These are phyloP conservation scores for Apiospora pterosperma DNA, from an alignment of 2,329 filamentous ascomycete species.

Conservation along the genomic window DNA sequence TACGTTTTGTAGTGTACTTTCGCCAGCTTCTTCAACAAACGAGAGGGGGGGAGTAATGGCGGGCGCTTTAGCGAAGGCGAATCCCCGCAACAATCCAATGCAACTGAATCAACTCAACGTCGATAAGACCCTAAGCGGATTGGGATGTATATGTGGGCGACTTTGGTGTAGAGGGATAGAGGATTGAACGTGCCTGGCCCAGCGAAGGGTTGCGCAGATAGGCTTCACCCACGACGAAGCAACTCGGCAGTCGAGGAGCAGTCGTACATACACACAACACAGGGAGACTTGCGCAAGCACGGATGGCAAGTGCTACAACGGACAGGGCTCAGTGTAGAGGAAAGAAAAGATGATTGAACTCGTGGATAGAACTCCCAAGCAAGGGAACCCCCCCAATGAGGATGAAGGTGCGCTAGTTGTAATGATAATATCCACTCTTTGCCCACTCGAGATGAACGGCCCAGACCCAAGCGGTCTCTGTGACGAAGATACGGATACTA, in stretches of 20 bases:
- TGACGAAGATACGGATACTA: not conserved
- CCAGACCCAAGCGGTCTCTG: not conserved
- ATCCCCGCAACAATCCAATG: not conserved
- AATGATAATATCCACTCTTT: not conserved
- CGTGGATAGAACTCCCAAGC: not conserved
- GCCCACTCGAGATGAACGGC: not conserved
- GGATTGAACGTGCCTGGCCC: not conserved
- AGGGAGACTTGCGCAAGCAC: not conserved
- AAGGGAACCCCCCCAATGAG: not conserved
- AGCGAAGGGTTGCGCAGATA: not conserved
- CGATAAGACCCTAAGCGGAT: not conserved
- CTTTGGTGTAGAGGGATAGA: not conserved
- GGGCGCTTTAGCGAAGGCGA: not conserved
- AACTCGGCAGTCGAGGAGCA: not conserved
- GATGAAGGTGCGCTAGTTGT: not conserved
- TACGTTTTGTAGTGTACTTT: not conserved
- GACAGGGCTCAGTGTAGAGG: not conserved
- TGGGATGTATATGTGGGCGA: not conserved
- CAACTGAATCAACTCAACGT: not conserved
- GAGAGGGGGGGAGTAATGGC: not conserved
- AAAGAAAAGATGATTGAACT: not conserved
- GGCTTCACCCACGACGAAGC: not conserved
- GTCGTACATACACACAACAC: not conserved
- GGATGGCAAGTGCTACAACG: not conserved
- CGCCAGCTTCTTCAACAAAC: not conserved